These are phyloP conservation scores for Paspalum vaginatum DNA, from an alignment of 176 grass and related monocot genomes.

Conservation along the genomic window DNA sequence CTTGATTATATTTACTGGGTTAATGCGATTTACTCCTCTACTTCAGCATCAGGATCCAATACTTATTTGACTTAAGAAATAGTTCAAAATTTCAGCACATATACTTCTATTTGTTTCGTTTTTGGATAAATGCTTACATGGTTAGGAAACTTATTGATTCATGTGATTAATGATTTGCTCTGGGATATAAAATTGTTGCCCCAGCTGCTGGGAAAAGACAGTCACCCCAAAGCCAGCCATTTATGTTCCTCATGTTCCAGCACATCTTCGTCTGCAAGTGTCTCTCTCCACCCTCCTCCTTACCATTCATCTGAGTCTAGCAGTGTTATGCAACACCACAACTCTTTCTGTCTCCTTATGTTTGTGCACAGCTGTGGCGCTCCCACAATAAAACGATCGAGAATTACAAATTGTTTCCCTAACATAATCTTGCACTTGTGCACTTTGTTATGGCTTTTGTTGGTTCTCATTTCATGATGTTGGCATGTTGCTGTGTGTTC, in stretches of 20 bases:
- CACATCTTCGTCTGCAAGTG: too few species aligned
- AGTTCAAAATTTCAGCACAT: too few species aligned
- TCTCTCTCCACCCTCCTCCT: not conserved
- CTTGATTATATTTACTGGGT: not conserved
- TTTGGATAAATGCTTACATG: not conserved
- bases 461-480: not conserved
- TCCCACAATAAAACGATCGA: too few species aligned
- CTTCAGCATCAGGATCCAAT: too few species aligned
- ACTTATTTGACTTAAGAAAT: too few species aligned
- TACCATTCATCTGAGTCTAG: not conserved
- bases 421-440: not conserved
- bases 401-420: too few species aligned
- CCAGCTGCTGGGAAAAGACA: too few species aligned
- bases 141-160: not conserved
- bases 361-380: too few species aligned
- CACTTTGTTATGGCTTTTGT: not conserved
- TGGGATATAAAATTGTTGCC: not conserved
- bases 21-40: not conserved
- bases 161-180: not conserved
- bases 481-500: not conserved
- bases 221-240: too few species aligned
- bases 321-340: not conserved
- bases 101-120: too few species aligned
- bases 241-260: too few species aligned
- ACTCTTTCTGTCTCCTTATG: too few species aligned